phyloP scores from a whole-genome alignment of 2,329 filamentous ascomycete species.

The Botrytis cinerea region DNA sequence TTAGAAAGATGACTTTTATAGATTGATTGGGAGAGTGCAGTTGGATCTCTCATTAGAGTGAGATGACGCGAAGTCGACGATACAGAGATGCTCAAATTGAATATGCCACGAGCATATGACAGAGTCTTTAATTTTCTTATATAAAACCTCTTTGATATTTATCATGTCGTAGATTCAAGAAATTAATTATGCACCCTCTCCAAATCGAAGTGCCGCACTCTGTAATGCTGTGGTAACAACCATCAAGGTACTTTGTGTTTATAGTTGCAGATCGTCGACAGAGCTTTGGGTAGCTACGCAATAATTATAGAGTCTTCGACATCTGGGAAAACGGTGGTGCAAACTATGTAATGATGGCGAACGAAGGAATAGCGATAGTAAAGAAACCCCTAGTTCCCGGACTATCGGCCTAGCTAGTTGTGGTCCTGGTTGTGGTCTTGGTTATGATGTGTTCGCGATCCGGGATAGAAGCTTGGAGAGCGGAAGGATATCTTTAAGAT shows the following conservation, averaged over 20 bases:
- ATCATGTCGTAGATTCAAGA: not conserved
- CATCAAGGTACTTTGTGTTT: not conserved
- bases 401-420: not conserved
- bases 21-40: not conserved
- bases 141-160: not conserved
- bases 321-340: not conserved
- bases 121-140: not conserved
- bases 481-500: not conserved
- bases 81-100: not conserved
- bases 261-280: not conserved
- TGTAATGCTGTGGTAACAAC: not conserved
- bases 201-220: accelerated
- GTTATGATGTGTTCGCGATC: not conserved
- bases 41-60: not conserved
- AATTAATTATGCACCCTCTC: accelerated
- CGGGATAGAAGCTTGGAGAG: not conserved
- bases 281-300: not conserved
- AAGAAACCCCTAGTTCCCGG: not conserved
- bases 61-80: accelerated
- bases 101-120: not conserved
- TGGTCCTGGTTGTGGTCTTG: not conserved
- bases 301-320: not conserved
- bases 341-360: not conserved
- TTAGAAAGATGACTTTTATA: accelerated
- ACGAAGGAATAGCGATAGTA: not conserved